phyloP scores from a whole-genome alignment of 257 asterid species.

The Capsicum baccatum region DNA sequence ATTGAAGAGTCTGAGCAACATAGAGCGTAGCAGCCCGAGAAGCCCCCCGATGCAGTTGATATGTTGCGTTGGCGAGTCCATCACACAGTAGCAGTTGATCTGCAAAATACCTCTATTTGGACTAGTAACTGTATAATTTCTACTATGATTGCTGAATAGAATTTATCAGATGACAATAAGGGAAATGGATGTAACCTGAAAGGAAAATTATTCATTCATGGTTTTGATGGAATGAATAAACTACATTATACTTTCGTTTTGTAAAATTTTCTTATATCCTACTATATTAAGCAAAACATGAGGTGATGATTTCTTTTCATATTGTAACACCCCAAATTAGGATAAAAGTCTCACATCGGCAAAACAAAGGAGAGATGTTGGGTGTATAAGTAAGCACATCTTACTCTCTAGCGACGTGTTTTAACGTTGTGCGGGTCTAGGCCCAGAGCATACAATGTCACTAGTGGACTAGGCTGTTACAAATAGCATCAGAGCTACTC shows the following conservation, averaged over 20 bases:
- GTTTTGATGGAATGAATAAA: not conserved
- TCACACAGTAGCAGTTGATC: not conserved
- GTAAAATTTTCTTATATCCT: not conserved
- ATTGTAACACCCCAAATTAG: too few species aligned
- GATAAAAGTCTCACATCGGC: too few species aligned
- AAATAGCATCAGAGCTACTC: too few species aligned
- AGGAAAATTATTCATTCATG: not conserved
- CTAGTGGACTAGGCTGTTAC: too few species aligned
- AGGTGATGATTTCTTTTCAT: not conserved
- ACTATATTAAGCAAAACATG: not conserved
- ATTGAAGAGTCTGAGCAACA: too few species aligned
- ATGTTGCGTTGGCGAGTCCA: not conserved
- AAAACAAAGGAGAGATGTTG: too few species aligned
- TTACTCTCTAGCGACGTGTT: too few species aligned
- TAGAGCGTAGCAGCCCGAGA: not conserved
- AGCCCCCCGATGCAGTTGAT: not conserved
- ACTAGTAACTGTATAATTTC: not conserved
- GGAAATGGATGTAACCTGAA: not conserved
- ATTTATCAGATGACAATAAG: not conserved
- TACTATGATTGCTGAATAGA: not conserved
- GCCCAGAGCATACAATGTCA: too few species aligned
- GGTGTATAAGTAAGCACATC: too few species aligned
- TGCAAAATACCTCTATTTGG: constrained; percentile 23
- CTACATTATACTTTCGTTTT: not conserved
- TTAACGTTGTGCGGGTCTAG: too few species aligned